Evolutionary conservation across 495 filamentous ascomycete genomes (phyloP).

Genomic region (Podospora sp.): DNA sequence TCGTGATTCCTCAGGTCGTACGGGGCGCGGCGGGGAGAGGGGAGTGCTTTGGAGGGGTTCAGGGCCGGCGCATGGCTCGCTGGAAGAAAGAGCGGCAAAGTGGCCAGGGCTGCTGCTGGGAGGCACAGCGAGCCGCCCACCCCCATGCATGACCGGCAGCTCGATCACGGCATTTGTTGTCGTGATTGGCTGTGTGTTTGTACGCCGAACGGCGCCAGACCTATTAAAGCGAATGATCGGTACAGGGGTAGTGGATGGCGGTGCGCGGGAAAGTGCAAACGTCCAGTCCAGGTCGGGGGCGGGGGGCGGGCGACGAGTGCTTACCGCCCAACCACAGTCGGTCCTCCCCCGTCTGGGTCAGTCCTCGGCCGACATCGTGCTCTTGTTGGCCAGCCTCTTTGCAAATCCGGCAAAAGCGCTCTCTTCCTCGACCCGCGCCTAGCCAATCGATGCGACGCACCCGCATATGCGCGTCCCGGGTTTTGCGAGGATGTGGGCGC

Average conservation of each 20-base stretch:
- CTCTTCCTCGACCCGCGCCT: constrained; percentile 27
- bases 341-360: constrained; percentile 17
- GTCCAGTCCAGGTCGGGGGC: constrained; percentile 18
- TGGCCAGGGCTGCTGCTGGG: constrained; percentile 21
- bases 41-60: constrained; percentile 8
- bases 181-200: constrained; percentile 38
- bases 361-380: constrained; percentile 20
- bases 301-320: constrained; percentile 13
- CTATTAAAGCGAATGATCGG: constrained; percentile 32
- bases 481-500: constrained; percentile 34
- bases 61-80: constrained; percentile 6
- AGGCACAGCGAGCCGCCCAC: constrained; percentile 41
- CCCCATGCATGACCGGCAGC: constrained; percentile 38
- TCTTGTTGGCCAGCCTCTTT: constrained; percentile 23
- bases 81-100: constrained; percentile 13
- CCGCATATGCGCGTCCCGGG: constrained; percentile 34
- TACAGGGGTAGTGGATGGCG: constrained; percentile 28
- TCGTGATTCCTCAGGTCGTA: constrained; percentile 10
- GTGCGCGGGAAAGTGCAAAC: constrained; percentile 15
- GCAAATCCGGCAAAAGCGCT: constrained; percentile 35
- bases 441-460: constrained; percentile 33
- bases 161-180: constrained; percentile 33
- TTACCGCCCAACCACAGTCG: constrained; percentile 40
- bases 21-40: background rate
- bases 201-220: constrained; percentile 17